Base-by-base conservation (phyloP, 2,329 filamentous ascomycete genomes). In the Fusarium sambucinum region DNA sequence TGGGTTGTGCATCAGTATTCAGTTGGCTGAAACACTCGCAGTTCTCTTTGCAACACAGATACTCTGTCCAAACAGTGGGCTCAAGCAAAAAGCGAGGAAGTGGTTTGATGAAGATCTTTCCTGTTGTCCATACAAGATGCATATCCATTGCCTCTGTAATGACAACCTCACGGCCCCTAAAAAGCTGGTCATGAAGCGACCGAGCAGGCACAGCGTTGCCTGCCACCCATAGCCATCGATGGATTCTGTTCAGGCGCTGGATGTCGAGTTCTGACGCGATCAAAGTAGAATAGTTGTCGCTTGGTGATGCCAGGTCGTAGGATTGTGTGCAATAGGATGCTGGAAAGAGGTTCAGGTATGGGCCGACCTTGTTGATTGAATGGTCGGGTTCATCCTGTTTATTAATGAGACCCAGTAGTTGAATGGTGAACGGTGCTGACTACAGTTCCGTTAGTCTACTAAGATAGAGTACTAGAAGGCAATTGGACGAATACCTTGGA, bases 391-490 rank as follows among this genome's bases (percentile, higher is more conserved):
- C 6, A 27, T 10, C 4, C 2, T 37, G 13, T 8, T 30, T 25
- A 8, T 25, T 19, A 11, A 45, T 19, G 25, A 12, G 17, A 2
- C 13, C n/a, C 9, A 37, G 11, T 4, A 50, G 46, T 16, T 27
- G 32, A n/a, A 14, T 38, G 10, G 17, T 27, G 17, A 27, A 50
- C 0, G 46, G 30, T 2, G 12, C 11, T 14, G 4, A 9, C 30
- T 12, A 3, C 3, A 35, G 3, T 1, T 6, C 14, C 23, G 8
- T 35, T 2, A 35, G 8, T 9, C 21, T 13, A 25, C 6, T 3
- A 6, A 38, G 35, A 7, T 25, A 4, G 6, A 21, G 4, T 2
- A 2, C 6, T 2, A 4, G 12, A n/a, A 5, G 12, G 9, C 5
- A n/a, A 7, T 2, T 2, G 21, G 6, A 12, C 10, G 11, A n/a